Evolutionary conservation across 176 grass and related monocot species (phyloP).

Genomic region (Bromus sterilis): DNA sequence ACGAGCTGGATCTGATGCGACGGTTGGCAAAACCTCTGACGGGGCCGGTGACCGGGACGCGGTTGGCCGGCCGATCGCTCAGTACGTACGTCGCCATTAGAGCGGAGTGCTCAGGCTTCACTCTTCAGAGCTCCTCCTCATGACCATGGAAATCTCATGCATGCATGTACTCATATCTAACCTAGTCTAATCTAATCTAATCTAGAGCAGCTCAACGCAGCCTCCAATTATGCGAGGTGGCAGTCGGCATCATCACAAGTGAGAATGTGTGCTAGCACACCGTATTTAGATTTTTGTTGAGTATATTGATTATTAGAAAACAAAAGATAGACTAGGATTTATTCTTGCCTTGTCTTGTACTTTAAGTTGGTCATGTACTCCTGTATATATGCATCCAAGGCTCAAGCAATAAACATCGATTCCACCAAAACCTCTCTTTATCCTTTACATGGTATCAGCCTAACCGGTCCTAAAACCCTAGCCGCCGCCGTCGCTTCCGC

Average conservation of each 20-base stretch:
- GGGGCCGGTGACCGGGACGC: neutral
- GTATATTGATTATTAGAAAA: too few relatives aligned
- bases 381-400: too few relatives aligned
- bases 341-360: too few relatives aligned
- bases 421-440: too few relatives aligned
- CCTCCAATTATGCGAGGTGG: neutral
- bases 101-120: neutral
- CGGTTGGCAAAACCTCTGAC: neutral
- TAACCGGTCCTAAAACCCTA: too few relatives aligned
- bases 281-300: too few relatives aligned
- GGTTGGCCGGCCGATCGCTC: neutral
- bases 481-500: too few relatives aligned
- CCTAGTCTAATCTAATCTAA: neutral
- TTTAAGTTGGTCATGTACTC: too few relatives aligned
- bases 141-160: neutral
- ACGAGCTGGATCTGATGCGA: neutral
- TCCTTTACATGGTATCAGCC: too few relatives aligned
- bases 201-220: neutral
- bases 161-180: too few relatives aligned
- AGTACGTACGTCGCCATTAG: neutral
- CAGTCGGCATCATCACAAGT: neutral
- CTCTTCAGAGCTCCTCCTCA: neutral
- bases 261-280: neutral
- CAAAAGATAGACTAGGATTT: too few relatives aligned
- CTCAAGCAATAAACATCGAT: too few relatives aligned